phyloP scores from a whole-genome alignment of 2,329 filamentous ascomycete species.

The Apiospora saccharicola region DNA sequence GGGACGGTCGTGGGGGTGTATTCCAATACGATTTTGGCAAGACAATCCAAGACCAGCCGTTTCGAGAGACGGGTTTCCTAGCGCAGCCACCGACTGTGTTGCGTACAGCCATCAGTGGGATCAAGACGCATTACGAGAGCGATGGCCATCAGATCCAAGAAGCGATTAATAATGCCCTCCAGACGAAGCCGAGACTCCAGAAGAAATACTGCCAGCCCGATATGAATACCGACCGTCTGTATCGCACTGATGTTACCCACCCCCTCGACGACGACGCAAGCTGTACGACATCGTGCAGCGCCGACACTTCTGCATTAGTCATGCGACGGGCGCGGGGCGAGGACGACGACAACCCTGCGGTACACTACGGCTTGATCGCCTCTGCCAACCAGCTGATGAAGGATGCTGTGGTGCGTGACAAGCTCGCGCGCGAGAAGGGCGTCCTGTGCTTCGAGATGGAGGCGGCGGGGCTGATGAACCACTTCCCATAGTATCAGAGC shows the following conservation, averaged over 20 bases:
- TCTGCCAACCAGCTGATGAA: slow-evolving; percentile 33
- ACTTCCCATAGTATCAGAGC: neutral
- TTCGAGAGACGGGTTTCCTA: slow-evolving; percentile 27
- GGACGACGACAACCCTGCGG: slow-evolving; percentile 4
- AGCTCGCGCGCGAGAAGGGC: slow-evolving; percentile 20
- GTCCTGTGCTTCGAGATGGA: slow-evolving; percentile 1
- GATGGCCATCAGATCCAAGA: slow-evolving; percentile 14
- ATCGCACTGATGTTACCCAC: neutral
- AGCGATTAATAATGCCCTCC: slow-evolving; percentile 12
- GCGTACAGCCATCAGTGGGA: slow-evolving; percentile 29
- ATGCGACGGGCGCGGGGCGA: neutral
- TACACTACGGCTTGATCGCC: slow-evolving; percentile 32
- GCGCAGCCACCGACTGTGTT: slow-evolving; percentile 25
- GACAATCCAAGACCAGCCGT: slow-evolving; percentile 32
- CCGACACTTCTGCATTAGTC: neutral
- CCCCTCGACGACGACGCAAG: neutral
- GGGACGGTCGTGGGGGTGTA: slow-evolving; percentile 33
- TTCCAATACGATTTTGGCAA: slow-evolving; percentile 45
- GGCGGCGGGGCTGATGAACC: neutral
- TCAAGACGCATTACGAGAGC: neutral
- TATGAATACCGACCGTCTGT: neutral
- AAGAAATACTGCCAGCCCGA: neutral
- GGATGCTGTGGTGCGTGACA: slow-evolving; percentile 28
- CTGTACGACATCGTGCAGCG: neutral
- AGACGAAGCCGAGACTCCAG: neutral